These are phyloP conservation scores for Lomentospora prolificans DNA, from an alignment of 2,329 filamentous ascomycete species.

Conservation along the genomic window DNA sequence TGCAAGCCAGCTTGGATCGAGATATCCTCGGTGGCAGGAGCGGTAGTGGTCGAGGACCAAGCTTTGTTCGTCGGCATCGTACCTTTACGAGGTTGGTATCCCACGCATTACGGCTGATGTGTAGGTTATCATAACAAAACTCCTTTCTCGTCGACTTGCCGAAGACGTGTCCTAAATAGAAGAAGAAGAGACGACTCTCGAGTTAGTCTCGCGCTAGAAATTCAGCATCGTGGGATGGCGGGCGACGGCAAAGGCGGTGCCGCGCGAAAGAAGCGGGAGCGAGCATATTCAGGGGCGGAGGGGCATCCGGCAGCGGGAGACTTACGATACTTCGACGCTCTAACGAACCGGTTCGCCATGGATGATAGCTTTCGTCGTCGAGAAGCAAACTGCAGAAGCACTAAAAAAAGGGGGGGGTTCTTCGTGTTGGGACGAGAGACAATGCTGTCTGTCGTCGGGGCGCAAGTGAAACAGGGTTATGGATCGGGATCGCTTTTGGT, in stretches of 20 bases:
- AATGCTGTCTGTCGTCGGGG: neutral
- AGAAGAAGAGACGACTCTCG: conserved; percentile 15
- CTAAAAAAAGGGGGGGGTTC: conserved; percentile 7
- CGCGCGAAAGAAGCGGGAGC: neutral
- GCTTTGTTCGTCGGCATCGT: conserved; percentile 21
- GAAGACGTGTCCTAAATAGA: conserved; percentile 79
- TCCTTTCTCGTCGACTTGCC: conserved; percentile 93
- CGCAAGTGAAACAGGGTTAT: no score
- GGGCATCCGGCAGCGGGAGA: conserved; percentile 13
- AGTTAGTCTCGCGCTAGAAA: conserved; percentile 16
- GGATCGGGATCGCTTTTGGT: no score
- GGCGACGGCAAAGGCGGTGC: conserved; percentile 14
- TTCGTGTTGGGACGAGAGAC: neutral
- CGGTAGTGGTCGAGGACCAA: no score
- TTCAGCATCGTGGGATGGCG: conserved; percentile 9
- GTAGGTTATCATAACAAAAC: conserved; percentile 96
- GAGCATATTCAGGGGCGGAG: conserved; percentile 2
- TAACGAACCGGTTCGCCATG: conserved; percentile 57
- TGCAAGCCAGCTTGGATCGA: neutral
- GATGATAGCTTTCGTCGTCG: neutral
- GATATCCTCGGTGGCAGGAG: neutral
- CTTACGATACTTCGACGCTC: conserved; percentile 60
- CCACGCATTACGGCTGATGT: conserved; percentile 97
- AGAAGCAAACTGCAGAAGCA: conserved; percentile 5
- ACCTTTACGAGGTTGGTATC: conserved; percentile 98